A percentile compares a stretch with the other conserved stretches of the same genome.
phyloP scores from a whole-genome alignment of 441 rosid species.

The Omphalea diandra region DNA sequence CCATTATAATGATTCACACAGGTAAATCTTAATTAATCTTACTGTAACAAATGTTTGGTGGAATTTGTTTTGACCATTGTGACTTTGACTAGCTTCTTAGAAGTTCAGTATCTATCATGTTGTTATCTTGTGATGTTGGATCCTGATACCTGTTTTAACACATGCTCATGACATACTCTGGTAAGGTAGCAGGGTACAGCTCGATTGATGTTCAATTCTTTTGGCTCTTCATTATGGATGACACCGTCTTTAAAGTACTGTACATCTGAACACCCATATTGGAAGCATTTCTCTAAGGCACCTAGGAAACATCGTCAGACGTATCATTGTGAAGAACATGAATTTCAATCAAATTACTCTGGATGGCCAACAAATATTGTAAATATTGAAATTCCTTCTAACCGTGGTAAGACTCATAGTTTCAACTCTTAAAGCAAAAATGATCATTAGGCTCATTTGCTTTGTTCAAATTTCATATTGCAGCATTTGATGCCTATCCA shows the following conservation, averaged over 20 bases:
- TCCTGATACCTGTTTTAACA: slow-evolving; percentile 37
- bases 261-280: slow-evolving; percentile 57
- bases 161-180: slow-evolving; percentile 38
- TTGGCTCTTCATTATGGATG: slow-evolving; percentile 90
- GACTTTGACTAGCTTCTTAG: slow-evolving; percentile 15
- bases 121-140: slow-evolving; percentile 18
- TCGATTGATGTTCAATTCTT: slow-evolving; percentile 84
- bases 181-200: slow-evolving; percentile 97
- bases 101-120: slow-evolving; percentile 8
- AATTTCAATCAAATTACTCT: slow-evolving; percentile 77
- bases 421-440: slow-evolving; percentile 14
- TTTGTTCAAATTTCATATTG: slow-evolving; percentile 21
- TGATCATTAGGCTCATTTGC: slow-evolving; percentile 19
- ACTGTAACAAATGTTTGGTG: not conserved
- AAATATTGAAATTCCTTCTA: slow-evolving; percentile 90
- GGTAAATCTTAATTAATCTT: slow-evolving; percentile 1
- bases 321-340: slow-evolving; percentile 78
- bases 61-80: slow-evolving; percentile 7
- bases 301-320: slow-evolving; percentile 48
- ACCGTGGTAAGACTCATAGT: slow-evolving; percentile 49
- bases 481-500: slow-evolving; percentile 70
- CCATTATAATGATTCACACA: slow-evolving; percentile 2
- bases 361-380: slow-evolving; percentile 97
- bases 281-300: slow-evolving; percentile 70
- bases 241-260: slow-evolving; percentile 89